Base-by-base conservation (phyloP, 768 basidiomycete species). In the Lenzites betulinus region DNA sequence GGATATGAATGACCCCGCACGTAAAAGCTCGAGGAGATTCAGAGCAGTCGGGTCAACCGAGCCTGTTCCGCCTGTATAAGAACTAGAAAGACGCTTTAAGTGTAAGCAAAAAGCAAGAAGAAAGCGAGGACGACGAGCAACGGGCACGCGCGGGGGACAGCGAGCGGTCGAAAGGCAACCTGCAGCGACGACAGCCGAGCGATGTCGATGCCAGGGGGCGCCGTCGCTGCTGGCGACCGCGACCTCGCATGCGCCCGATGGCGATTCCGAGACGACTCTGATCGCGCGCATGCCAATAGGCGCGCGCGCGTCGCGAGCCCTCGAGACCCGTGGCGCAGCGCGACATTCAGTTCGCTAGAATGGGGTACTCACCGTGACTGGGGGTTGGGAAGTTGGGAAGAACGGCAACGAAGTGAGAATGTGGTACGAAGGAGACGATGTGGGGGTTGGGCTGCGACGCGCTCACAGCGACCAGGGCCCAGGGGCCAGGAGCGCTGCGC, bases 11-110 rank as follows among this genome's bases (percentile, higher is more conserved):
- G 41, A 54, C 7, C 28, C 26, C 15, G 53, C 53, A 42, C 30
- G 35, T 16, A 12, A 49, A 26, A 16, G 44, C 6, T 35, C 36
- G 54, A 36, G 9, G 39, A 46, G n/a, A n/a, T n/a, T n/a, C 54
- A 60, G 53, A 60, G 58, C 53, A 58, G 44, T 62, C 66, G 66
- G 66, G 50, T 62, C 66, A 61, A 62, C 66, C 66, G 66, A 67
- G 49, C 38, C 44, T 57, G 54, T 52, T 56, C 59, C 58, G 64
- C 54, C 57, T 48, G 56, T 30, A 58, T 61, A 58, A 38, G 11
- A n/a, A 59, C 38, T 18, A 33, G 30, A 28, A 11, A 60, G 43
- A 52, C 26, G 42, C 42, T 60, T 51, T 36, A 54, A 60, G 51
- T 54, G 53, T 42, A 51, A 67, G 44, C 25, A 63, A 60, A 63